Evolutionary conservation across 2,329 filamentous ascomycete genomes (phyloP), one percentile per base, ranked within the genome.

Genomic region (Fusarium lateritium): DNA sequence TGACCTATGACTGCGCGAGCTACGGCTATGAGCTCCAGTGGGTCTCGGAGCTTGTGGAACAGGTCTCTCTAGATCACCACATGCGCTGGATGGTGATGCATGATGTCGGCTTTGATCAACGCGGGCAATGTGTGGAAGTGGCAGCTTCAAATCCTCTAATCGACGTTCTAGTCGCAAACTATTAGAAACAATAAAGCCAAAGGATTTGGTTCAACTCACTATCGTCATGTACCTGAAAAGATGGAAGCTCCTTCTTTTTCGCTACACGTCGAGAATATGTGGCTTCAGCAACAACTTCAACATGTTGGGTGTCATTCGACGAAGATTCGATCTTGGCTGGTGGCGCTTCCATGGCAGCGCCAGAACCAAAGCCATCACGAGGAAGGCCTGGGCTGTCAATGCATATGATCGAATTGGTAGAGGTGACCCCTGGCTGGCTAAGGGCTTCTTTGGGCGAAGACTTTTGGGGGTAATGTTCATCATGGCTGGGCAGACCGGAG

Each of bases 1-100:
- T 13, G 45, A 42, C 22, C 62, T 66, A 46, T 36, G 60, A 7
- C 58, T 28, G 31, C 17, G 39, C 7, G 36, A 47, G 15, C 58
- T 40, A 24, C n/a, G 40, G 22, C 43, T 40, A 21, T 24, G 19
- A 24, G 34, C 42, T 11, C 51, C 63, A 17, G 50, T 28, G 28
- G 59, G 50, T 11, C 33, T 43, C 14, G 75, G 70, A 33, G 68
- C 74, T 40, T 65, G 66, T 13, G 71, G 69, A 52, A 56, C 60
- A 26, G 77, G 77, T 9, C 63, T 43, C 55, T 79, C 77, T 21
- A 79, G 63, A 38, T 79, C 78, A 14, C 77, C 77, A 43, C 77
- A 79, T n/a, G 49, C 39, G 33, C 72, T 77, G 6, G 59, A 58
- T 26, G 76, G 65, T 7, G 72, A 65, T 5, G 60, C 52, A 10